These are phyloP conservation scores for Fusarium fracticaudum DNA, from an alignment of 2,329 filamentous ascomycete genomes.

Conservation along the genomic window DNA sequence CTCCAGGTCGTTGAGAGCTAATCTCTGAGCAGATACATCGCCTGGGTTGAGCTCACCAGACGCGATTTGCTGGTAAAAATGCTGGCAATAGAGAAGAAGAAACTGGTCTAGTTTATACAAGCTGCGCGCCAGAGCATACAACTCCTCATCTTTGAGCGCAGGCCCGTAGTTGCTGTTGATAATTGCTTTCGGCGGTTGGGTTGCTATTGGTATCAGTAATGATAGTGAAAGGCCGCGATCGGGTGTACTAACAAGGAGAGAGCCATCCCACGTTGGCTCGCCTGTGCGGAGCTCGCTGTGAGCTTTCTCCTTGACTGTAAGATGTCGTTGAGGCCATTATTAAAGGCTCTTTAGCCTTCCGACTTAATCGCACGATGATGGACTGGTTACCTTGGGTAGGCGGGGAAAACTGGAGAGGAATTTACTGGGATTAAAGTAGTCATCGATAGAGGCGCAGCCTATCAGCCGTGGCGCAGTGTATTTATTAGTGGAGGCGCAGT, in stretches of 20 bases:
- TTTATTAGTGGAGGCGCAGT: background rate
- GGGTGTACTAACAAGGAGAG: background rate
- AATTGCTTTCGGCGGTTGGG: background rate
- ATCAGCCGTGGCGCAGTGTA: background rate
- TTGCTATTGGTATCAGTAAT: background rate
- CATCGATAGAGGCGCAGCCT: background rate
- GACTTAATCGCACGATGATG: fast-evolving
- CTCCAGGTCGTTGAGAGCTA: background rate
- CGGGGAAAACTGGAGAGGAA: background rate
- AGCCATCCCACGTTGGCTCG: background rate
- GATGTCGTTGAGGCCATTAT: background rate
- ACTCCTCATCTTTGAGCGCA: background rate
- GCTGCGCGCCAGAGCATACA: background rate
- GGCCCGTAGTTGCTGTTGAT: background rate
- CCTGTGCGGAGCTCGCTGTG: background rate
- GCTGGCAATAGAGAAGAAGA: background rate
- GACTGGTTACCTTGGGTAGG: background rate
- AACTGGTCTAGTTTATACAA: background rate
- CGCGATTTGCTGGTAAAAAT: background rate
- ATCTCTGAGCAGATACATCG: fast-evolving
- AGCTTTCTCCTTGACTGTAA: background rate
- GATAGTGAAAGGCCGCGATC: fast-evolving
- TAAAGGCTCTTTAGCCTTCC: fast-evolving
- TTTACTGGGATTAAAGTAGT: background rate
- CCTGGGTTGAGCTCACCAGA: background rate